A percentile compares a stretch with the other conserved stretches of the same genome.
Evolutionary conservation across 352 stramenopile genomes (phyloP).

Genomic region (Pythium periplocum): DNA sequence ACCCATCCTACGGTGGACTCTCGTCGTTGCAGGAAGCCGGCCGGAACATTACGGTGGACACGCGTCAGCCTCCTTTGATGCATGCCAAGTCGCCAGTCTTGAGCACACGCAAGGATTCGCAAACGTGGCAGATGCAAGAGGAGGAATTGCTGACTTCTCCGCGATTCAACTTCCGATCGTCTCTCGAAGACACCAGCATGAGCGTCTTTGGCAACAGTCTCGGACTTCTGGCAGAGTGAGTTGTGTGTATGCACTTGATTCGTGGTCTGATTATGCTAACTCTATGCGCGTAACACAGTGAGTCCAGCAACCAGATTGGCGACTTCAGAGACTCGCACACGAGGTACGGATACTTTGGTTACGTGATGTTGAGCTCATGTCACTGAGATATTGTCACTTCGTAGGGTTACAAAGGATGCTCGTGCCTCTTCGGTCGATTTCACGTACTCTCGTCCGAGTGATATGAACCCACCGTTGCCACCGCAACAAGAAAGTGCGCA

Average conservation of each 20-base stretch:
- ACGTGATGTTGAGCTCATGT: neutral
- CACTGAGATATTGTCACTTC: no score
- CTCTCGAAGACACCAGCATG: constrained; percentile 17
- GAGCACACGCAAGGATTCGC: constrained; percentile 25
- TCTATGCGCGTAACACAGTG: neutral
- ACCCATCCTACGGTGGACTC: neutral
- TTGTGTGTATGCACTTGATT: neutral
- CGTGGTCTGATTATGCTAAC: neutral
- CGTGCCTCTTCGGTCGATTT: constrained; percentile 77
- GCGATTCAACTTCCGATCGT: constrained; percentile 21
- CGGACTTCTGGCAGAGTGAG: constrained; percentile 21
- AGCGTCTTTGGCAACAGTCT: constrained; percentile 19
- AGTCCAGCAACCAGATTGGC: neutral
- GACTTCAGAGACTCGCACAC: neutral
- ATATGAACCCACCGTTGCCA: constrained; percentile 63
- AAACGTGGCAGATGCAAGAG: constrained; percentile 31
- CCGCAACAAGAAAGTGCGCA: constrained; percentile 51
- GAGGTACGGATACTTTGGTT: neutral
- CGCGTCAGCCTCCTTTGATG: constrained; percentile 6
- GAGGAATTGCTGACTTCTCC: constrained; percentile 27
- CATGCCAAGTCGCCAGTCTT: constrained; percentile 31
- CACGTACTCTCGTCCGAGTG: constrained; percentile 38
- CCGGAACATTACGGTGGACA: constrained; percentile 7
- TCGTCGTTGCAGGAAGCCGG: constrained; percentile 10
- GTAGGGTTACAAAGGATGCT: constrained; percentile 52